These are phyloP conservation scores for Candida lessepsii DNA, from an alignment of 805 yeast genomes.

Conservation along the genomic window DNA sequence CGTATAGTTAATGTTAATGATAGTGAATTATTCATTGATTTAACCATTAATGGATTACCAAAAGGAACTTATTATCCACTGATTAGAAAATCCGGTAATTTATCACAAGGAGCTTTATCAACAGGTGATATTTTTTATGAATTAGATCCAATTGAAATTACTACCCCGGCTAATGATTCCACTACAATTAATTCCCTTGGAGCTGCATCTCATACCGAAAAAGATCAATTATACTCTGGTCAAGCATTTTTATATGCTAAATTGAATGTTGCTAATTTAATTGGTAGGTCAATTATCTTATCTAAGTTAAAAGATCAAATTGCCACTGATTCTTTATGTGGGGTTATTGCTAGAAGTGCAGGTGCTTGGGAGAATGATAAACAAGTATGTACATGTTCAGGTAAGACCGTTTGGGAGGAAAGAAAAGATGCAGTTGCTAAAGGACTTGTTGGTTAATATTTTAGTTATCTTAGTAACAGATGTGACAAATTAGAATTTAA, in stretches of 20 bases:
- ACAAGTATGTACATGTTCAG: slow-evolving; percentile 90
- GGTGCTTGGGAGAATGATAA: slow-evolving; percentile 97
- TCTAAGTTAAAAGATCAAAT: slow-evolving; percentile 40
- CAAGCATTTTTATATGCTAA: slow-evolving; percentile 42
- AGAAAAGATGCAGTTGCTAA: slow-evolving; percentile 67
- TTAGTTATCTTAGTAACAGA: no score
- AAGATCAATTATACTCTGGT: slow-evolving; percentile 26
- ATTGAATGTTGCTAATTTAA: slow-evolving; percentile 54
- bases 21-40: slow-evolving; percentile 62
- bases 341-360: slow-evolving; percentile 94
- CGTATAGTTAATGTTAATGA: slow-evolving; percentile 70
- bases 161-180: slow-evolving; percentile 20
- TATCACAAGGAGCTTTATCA: slow-evolving; percentile 67
- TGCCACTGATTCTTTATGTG: slow-evolving; percentile 54
- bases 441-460: slow-evolving; percentile 41
- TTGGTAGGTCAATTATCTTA: slow-evolving; percentile 66
- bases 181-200: slow-evolving; percentile 37
- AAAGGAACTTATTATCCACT: slow-evolving; percentile 68
- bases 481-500: no score
- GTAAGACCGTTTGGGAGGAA: slow-evolving; percentile 96
- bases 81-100: slow-evolving; percentile 69
- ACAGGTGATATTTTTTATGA: slow-evolving; percentile 54
- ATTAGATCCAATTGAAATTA: slow-evolving; percentile 42
- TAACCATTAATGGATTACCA: slow-evolving; percentile 72
- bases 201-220: slow-evolving; percentile 22